Evolutionary conservation across 257 asterid species (phyloP).

Genomic region (Fraxinus cuspidata): DNA sequence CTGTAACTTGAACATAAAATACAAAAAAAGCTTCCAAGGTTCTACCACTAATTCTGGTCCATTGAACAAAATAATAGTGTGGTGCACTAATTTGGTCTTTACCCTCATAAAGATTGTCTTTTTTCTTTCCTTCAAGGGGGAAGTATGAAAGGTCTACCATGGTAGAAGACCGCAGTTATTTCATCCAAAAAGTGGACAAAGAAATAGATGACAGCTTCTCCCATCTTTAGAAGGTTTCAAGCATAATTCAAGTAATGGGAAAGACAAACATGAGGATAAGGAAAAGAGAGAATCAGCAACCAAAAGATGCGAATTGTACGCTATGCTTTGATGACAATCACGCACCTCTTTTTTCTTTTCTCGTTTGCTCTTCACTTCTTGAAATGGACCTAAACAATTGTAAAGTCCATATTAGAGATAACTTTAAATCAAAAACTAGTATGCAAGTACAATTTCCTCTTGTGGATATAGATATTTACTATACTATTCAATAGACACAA

Average conservation of each 20-base stretch:
- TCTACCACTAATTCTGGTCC: background rate
- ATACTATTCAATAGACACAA: background rate
- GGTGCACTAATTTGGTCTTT: background rate
- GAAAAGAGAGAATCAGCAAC: slow-evolving; percentile 9
- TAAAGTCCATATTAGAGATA: slow-evolving; percentile 30
- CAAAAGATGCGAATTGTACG: background rate
- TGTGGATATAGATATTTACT: background rate
- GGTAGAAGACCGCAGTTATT: slow-evolving; percentile 1
- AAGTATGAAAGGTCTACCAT: background rate
- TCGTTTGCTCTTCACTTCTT: slow-evolving; percentile 66
- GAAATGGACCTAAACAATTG: slow-evolving; percentile 59
- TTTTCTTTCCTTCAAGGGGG: background rate
- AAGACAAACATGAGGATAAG: slow-evolving; percentile 21
- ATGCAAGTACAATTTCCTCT: background rate
- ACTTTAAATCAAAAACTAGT: slow-evolving; percentile 9
- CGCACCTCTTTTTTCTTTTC: slow-evolving; percentile 69
- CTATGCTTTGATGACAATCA: slow-evolving; percentile 13
- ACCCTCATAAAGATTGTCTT: background rate
- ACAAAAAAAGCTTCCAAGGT: slow-evolving; percentile 1
- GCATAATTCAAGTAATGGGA: slow-evolving; percentile 25
- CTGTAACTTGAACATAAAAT: background rate
- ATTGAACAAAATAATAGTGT: slow-evolving; percentile 1
- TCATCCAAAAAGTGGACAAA: slow-evolving; percentile 2
- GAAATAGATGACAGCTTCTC: background rate
- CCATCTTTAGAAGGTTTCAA: background rate